Evolutionary conservation across 2,329 filamentous ascomycete genomes (phyloP).

Genomic region (Pseudocercospora pini-densiflorae): DNA sequence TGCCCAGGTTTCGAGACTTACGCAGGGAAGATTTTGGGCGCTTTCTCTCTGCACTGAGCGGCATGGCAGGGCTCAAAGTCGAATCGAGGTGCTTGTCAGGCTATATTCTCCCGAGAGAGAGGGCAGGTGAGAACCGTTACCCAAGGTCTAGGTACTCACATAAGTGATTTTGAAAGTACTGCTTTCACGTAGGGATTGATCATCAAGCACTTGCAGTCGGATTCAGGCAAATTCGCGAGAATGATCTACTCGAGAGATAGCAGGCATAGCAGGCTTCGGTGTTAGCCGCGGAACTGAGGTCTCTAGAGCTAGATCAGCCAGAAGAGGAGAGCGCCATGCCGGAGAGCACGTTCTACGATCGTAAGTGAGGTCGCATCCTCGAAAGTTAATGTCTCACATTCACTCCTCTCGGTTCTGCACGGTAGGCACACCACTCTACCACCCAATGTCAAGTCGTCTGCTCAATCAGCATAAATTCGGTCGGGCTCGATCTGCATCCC

Average conservation of each 20-base stretch:
- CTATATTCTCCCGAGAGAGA: neutral
- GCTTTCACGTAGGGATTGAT: neutral
- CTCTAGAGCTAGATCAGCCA: neutral
- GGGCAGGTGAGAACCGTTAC: neutral
- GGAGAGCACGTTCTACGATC: neutral
- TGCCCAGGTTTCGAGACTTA: neutral
- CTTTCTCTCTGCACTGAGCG: neutral
- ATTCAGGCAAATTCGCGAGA: neutral
- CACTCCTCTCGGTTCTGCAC: neutral
- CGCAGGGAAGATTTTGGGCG: neutral
- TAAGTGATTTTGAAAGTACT: neutral
- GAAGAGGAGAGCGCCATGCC: neutral
- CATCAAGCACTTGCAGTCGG: neutral
- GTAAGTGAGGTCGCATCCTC: neutral
- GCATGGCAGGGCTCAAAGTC: neutral
- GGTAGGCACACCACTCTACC: neutral
- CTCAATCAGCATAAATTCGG: neutral
- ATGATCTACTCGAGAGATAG: neutral
- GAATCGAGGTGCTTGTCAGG: neutral
- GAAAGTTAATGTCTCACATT: neutral
- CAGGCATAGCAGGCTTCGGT: neutral
- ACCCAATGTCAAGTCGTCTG: neutral
- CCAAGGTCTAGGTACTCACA: neutral
- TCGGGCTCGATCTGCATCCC: neutral
- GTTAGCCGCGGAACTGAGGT: neutral